Base-by-base conservation (phyloP, 495 filamentous ascomycete genomes). In the Aspergillus sparsus region DNA sequence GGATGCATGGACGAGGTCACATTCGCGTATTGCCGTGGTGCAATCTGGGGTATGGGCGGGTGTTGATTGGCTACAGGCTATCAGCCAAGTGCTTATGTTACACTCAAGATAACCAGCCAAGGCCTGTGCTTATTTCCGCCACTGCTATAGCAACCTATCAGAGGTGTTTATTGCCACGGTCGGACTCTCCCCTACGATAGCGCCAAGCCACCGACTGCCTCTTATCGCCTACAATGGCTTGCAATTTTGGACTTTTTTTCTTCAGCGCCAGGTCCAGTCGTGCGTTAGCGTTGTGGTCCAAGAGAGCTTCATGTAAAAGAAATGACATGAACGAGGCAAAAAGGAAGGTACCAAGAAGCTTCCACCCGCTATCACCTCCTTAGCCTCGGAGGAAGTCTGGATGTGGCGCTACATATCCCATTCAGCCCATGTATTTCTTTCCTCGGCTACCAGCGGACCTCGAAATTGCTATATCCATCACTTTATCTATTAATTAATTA, bases 71-170 rank as follows among this genome's bases (percentile, higher is more conserved):
- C 31, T 34, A 16, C 18, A 27, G 44, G 44, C 33, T 32, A 21
- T 39, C 44, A 21, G 55, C 55, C 55, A 57, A 57, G 55, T 0
- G 18, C 21, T 37, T n/a, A 47, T 13, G 55, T 57, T 57, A 46
- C 55, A 57, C 54, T 56, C 16, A 21, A 0, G 36, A 27, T 5
- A 8, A 42, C n/a, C 35, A 39, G 52, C 41, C 54, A 56, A 46
- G 16, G 27, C 27, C 41, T 34, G 41, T 47, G 54, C 54, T 47
- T 47, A 33, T 41, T 54, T 54, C 52, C 52, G 41, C 54, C 41
- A 56, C 41, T 7, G 21, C 39, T 6, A 0, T 18, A 18, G 4
- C 32, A 18, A 45, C 32, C 32, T 49, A 54, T 21, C 52, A 54
- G 15, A 15, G 16, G 36, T 18, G 35, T 7, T 9, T 16, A 2